Percentiles rank a stretch among this genome's conserved stretches.
Evolutionary conservation across 2,329 filamentous ascomycete genomes (phyloP).

Genomic region (Albophoma yamanashiensis): DNA sequence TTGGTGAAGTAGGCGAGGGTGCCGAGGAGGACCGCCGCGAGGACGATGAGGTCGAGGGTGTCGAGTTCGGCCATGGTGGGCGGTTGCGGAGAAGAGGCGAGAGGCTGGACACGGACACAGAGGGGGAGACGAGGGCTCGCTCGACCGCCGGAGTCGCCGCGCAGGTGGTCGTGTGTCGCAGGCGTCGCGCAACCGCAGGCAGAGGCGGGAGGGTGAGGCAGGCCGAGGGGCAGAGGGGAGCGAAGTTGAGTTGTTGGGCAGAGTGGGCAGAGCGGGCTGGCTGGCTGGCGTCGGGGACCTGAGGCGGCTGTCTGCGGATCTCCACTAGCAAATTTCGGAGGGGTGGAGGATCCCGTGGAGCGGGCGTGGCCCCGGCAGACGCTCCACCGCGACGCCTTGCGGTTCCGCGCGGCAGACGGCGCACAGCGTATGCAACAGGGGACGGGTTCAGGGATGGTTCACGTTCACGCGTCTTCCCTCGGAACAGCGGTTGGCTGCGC

Average conservation of each 20-base stretch:
- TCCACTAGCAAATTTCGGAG: neutral
- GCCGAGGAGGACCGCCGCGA: slow-evolving; percentile 72
- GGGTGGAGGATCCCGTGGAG: neutral
- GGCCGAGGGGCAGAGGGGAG: neutral
- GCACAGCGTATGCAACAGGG: neutral
- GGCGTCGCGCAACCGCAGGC: neutral
- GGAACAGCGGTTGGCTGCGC: neutral
- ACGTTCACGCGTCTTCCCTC: neutral
- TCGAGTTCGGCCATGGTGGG: slow-evolving; percentile 85
- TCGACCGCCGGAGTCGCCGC: neutral
- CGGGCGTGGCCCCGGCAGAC: neutral
- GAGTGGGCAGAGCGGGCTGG: neutral
- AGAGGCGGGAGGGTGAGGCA: neutral
- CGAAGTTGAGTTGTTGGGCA: neutral
- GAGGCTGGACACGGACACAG: neutral
- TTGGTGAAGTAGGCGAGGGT: slow-evolving; percentile 97
- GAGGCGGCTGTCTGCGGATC: neutral
- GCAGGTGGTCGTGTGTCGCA: neutral
- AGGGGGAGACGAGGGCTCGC: neutral
- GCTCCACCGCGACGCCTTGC: neutral
- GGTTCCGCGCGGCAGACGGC: neutral
- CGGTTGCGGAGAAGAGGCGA: neutral
- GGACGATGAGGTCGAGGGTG: slow-evolving; percentile 87
- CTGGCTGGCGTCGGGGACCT: neutral
- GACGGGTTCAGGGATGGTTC: neutral